Base-by-base conservation (phyloP, 83 land plant genomes). In the Thuja plicata region DNA sequence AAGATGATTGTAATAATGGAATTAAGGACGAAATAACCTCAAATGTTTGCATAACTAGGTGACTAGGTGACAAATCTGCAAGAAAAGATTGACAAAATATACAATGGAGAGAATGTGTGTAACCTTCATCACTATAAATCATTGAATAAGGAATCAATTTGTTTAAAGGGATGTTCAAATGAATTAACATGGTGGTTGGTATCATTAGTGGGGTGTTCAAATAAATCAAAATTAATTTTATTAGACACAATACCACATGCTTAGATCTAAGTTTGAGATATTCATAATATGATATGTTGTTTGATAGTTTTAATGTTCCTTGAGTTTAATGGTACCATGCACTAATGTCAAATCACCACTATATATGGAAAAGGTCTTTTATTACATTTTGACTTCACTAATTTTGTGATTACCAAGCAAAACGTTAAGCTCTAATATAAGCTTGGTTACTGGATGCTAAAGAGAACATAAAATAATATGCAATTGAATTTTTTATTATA, bases 91-190 rank as follows among this genome's bases (percentile, higher is more conserved):
- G 82, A 93, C 85, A 90, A 89, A 16, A 97, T 97, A 99, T 98
- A 89, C 92, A 91, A 83, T 79, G 99, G 99, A 55, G 96, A 95
- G 11, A 95, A 91, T 89, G 99, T 98, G 91, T 77, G 98, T 90
- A 37, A 27, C 24, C 15, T 71, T 55, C 40, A 15, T 32, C 24
- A 50, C 11, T 73, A 66, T 70, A 41, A n/a, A 38, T 24, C 38
- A 34, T n/a, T 89, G 55, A 21, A 34, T 15, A 48, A 77, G 27
- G 40, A 38, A 38, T 38, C 40, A 38, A 38, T 38, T 38, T 38
- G 40, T 38, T 38, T 38, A 38, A 2, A 38, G 40, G 40, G 40
- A 38, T 86, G 45, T 54, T 45, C 35, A 46, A 16, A 57, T 52
- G 27, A 52, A 45, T 46, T 32, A 24, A 74, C 3, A 21, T 32